Evolutionary conservation across 306 rosid genomes (phyloP), one percentile per base, ranked within the genome.

Genomic region (Dalbergia cultrata): DNA sequence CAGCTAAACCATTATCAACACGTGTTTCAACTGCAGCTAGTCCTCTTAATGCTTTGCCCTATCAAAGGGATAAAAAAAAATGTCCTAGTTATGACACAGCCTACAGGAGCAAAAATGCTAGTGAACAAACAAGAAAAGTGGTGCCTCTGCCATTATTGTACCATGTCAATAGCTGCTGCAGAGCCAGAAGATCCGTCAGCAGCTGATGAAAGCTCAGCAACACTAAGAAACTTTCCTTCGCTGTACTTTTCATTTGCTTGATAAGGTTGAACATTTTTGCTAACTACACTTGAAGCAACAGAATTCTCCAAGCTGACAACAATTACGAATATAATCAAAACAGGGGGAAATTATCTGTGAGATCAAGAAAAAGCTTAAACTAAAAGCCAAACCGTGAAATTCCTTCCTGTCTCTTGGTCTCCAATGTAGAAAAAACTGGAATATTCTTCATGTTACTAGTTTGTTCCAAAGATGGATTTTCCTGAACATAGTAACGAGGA

Each of bases 1-100:
- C 68, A 82, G 87, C 76, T 43, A 78, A 78, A 72, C 89, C 93
- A 81, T 77, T 73, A 66, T 75, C 39, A 18, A 22, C 80, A 47
- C 47, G 34, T 43, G 77, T 65, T 62, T 89, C 89, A 58, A 39
- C 66, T 54, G 91, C 85, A 74, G 86, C 92, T 47, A 95, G 85
- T 85, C 97, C 97, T 80, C 84, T 93, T 82, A 93, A 83, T 6
- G 97, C 97, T 89, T 91, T 95, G 78, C 90, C 97, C 99, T 96
- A 68, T 17, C 21, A 83, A 49, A 69, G 57, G 9, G 4, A 2
- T 1, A 17, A 18, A 54, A 4, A 50, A 50, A 50, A 14, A 54
- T 3, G 60, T 13, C 18, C 16, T 18, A 71, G 69, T 75, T 43
- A 53, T 35, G 58, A 45, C 76, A 68, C 39, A 70, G 35, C 34